Evolutionary conservation across 1,284 basidiomycete species (phyloP).

Genomic region (Trichosporon coremiiforme): DNA sequence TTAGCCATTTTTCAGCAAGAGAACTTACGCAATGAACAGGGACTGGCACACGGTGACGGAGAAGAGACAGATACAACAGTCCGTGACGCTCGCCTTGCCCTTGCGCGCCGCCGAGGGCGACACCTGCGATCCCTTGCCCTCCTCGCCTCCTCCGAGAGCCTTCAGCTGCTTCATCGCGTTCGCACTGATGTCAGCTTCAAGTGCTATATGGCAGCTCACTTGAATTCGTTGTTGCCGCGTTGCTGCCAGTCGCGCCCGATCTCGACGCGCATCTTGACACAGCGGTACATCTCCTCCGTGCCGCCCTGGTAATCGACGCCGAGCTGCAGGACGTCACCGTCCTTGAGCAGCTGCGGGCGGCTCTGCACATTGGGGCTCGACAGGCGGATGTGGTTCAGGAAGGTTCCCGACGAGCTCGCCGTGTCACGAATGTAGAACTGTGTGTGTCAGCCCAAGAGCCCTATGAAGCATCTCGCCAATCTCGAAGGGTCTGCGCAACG

Average conservation of each 20-base stretch:
- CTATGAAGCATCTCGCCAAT: background rate
- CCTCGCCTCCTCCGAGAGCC: slow-evolving; percentile 42
- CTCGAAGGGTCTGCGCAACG: background rate
- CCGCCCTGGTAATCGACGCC: slow-evolving; percentile 99
- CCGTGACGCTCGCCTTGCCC: slow-evolving; percentile 63
- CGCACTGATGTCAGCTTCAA: slow-evolving; percentile 37
- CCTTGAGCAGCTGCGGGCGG: slow-evolving; percentile 76
- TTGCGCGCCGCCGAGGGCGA: slow-evolving; percentile 34
- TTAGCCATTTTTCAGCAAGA: background rate
- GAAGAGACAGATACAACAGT: slow-evolving; percentile 97
- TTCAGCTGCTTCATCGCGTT: slow-evolving; percentile 54
- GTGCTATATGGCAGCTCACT: slow-evolving; percentile 63
- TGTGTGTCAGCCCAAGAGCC: slow-evolving; percentile 15
- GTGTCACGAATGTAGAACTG: slow-evolving; percentile 90
- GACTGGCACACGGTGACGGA: slow-evolving; percentile 92
- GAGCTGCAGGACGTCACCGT: slow-evolving; percentile 92
- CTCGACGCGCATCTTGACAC: slow-evolving; percentile 95
- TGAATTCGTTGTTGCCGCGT: slow-evolving; percentile 85
- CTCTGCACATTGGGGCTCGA: slow-evolving; percentile 81
- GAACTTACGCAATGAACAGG: slow-evolving; percentile 78
- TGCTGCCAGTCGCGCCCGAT: slow-evolving; percentile 88
- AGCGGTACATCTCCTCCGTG: slow-evolving; percentile 95
- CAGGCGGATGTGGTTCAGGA: slow-evolving; percentile 91
- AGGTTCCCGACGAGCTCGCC: slow-evolving; percentile 87
- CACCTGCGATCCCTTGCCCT: slow-evolving; percentile 31